phyloP scores from a whole-genome alignment of 176 grass and related monocot genomes.

The Hordeum vulgare region DNA sequence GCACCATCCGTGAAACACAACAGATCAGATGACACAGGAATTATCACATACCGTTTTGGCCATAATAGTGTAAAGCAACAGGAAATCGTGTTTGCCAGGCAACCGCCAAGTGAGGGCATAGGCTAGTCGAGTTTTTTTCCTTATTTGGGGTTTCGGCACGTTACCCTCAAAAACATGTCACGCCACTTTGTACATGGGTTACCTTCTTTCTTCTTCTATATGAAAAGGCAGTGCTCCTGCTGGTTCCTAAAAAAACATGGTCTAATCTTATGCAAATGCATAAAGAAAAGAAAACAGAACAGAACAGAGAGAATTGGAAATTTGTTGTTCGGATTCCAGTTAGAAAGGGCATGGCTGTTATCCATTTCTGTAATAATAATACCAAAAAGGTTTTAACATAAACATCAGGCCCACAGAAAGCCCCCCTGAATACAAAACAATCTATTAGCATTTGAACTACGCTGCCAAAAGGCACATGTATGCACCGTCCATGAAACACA shows the following conservation, averaged over 20 bases:
- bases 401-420: not conserved
- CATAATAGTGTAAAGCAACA: not conserved
- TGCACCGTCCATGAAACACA: not conserved
- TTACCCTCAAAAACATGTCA: no score
- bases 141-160: no score
- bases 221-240: no score
- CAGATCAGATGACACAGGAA: not conserved
- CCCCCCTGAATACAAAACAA: not conserved
- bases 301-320: not conserved
- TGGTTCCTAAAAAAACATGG: not conserved
- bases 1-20: not conserved
- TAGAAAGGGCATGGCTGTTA: conserved; percentile 6
- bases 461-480: not conserved
- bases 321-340: not conserved
- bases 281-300: not conserved
- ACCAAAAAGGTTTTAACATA: not conserved
- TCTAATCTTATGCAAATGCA: not conserved
- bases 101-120: no score
- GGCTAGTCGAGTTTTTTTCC: no score
- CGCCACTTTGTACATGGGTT: no score
- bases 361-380: not conserved
- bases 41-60: not conserved
- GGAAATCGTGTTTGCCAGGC: no score
- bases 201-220: no score
- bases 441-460: not conserved